A percentile compares a stretch with the other conserved stretches of the same genome.
These are phyloP conservation scores for Rubus parviflorus DNA, from an alignment of 306 rosid species.

Conservation along the genomic window DNA sequence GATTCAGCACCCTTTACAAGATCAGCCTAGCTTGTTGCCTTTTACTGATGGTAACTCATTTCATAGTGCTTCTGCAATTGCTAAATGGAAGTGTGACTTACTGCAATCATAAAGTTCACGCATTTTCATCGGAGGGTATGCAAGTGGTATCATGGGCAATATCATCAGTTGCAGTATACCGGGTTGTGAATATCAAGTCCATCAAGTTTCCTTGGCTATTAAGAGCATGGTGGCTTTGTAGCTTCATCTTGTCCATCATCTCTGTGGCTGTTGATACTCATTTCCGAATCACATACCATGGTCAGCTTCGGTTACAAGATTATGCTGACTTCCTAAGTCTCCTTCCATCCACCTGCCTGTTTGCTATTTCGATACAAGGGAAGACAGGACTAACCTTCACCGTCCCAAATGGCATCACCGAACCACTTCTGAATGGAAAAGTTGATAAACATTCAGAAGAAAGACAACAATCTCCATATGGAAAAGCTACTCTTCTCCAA, in stretches of 20 bases:
- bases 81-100: constrained; percentile 47
- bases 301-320: constrained; percentile 39
- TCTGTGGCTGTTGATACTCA: constrained; percentile 41
- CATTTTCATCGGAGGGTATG: constrained; percentile 52
- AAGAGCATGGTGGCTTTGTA: constrained; percentile 84
- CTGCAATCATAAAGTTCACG: constrained; percentile 41
- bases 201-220: constrained; percentile 67
- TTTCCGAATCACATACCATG: constrained; percentile 32
- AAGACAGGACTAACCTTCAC: constrained; percentile 45
- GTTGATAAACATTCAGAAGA: constrained; percentile 25
- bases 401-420: constrained; percentile 39
- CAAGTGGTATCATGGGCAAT: constrained; percentile 55
- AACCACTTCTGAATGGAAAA: constrained; percentile 66
- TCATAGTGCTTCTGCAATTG: constrained; percentile 36
- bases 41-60: constrained; percentile 43
- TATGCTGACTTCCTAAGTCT: constrained; percentile 56
- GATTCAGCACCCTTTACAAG: constrained; percentile 48
- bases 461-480: constrained; percentile 55
- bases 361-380: constrained; percentile 61
- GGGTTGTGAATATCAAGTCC: constrained; percentile 28
- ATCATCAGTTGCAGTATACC: constrained; percentile 39
- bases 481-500: constrained; percentile 62
- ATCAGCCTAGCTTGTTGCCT: constrained; percentile 48
- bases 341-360: constrained; percentile 52
- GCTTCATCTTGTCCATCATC: constrained; percentile 45